phyloP scores from a whole-genome alignment of 2,329 filamentous ascomycete species.

The Penicillium sp. region DNA sequence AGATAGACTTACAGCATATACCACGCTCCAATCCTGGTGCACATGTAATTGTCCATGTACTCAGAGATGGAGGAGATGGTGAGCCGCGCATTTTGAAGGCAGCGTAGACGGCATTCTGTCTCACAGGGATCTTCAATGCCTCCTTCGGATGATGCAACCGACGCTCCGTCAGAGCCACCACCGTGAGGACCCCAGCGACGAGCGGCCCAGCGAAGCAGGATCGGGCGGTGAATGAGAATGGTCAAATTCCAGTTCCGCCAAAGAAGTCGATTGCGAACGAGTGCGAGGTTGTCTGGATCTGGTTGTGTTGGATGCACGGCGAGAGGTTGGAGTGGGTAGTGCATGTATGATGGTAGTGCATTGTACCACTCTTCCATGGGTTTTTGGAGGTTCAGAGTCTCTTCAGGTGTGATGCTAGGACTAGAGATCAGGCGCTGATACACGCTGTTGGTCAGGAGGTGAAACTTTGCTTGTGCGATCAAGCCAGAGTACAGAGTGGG shows the following conservation, averaged over 20 bases:
- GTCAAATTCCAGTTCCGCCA: constrained; percentile 49
- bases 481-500: constrained; percentile 48
- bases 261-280: constrained; percentile 42
- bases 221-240: constrained; percentile 47
- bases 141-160: constrained; percentile 24
- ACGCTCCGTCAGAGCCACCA: constrained; percentile 19
- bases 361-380: constrained; percentile 48
- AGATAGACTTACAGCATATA: constrained; percentile 42
- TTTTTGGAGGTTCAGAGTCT: constrained; percentile 43
- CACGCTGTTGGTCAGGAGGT: constrained; percentile 47
- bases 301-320: constrained; percentile 27
- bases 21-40: constrained; percentile 46
- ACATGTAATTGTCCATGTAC: constrained; percentile 43
- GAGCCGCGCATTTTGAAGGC: constrained; percentile 43
- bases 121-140: constrained; percentile 40
- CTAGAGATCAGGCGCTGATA: constrained; percentile 49
- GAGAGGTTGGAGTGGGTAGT: constrained; percentile 31
- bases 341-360: constrained; percentile 44
- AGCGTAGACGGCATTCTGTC: constrained; percentile 41
- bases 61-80: constrained; percentile 46
- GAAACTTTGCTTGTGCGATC: constrained; percentile 45
- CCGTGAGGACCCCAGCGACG: constrained; percentile 34
- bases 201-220: constrained; percentile 45
- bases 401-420: constrained; percentile 43
- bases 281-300: constrained; percentile 39